Evolutionary conservation across 2,329 filamentous ascomycete genomes (phyloP).

Genomic region (Fusarium citri): DNA sequence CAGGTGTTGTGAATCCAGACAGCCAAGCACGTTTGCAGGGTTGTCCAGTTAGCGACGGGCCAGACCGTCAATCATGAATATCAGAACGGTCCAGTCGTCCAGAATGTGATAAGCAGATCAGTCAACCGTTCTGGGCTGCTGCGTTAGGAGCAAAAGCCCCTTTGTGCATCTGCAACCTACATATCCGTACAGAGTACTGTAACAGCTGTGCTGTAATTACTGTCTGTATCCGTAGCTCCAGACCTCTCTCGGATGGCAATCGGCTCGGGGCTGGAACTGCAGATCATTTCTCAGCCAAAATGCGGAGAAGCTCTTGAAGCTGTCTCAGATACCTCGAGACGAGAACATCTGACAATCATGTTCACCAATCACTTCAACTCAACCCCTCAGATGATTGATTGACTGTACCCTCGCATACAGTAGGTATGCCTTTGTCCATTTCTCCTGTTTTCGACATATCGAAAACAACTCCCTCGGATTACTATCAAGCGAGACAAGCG

Average conservation of each 20-base stretch:
- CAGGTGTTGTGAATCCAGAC: slow-evolving; percentile 22
- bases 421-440: not conserved
- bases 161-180: slow-evolving; percentile 10
- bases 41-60: slow-evolving; percentile 17
- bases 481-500: slow-evolving; percentile 18
- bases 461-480: slow-evolving; percentile 13
- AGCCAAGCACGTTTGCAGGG: slow-evolving; percentile 10
- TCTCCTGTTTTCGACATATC: slow-evolving; percentile 30
- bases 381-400: slow-evolving; percentile 10
- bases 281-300: slow-evolving; percentile 31
- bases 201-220: not conserved
- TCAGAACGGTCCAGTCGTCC: slow-evolving; percentile 8
- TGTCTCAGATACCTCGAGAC: slow-evolving; percentile 25
- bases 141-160: slow-evolving; percentile 11
- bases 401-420: slow-evolving; percentile 9
- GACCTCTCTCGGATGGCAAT: slow-evolving; percentile 4
- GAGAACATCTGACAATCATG: slow-evolving; percentile 17
- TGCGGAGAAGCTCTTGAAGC: slow-evolving; percentile 35
- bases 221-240: slow-evolving; percentile 12
- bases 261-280: slow-evolving; percentile 14
- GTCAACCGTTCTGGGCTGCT: slow-evolving; percentile 20
- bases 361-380: slow-evolving; percentile 17
- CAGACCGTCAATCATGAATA: slow-evolving; percentile 26
- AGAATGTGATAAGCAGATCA: slow-evolving; percentile 29
- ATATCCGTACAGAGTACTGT: not conserved